phyloP scores from a whole-genome alignment of 2,329 filamentous ascomycete genomes.

The Fusarium robinianum region DNA sequence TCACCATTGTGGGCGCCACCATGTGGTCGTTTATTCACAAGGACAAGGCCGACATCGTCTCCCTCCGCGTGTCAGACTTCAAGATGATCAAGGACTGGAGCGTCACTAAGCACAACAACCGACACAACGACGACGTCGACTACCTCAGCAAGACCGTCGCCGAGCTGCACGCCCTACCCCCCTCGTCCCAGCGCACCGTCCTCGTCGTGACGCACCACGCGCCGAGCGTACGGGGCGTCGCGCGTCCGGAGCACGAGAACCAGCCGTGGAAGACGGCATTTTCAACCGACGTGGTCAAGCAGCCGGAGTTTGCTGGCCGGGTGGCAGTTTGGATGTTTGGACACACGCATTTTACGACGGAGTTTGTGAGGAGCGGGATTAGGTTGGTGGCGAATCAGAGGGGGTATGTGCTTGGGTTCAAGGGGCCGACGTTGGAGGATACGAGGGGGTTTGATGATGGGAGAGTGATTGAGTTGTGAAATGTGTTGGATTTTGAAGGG shows the following conservation, averaged over 20 bases:
- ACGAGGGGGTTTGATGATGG: slow-evolving; percentile 32
- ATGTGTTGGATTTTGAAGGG: no score
- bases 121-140: slow-evolving; percentile 51
- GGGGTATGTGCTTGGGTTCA: slow-evolving; percentile 44
- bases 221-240: slow-evolving; percentile 54
- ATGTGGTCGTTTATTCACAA: slow-evolving; percentile 58
- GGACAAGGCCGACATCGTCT: slow-evolving; percentile 45
- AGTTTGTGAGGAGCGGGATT: slow-evolving; percentile 41
- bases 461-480: slow-evolving; percentile 32
- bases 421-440: slow-evolving; percentile 31
- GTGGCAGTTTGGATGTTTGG: slow-evolving; percentile 51
- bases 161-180: slow-evolving; percentile 22
- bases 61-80: slow-evolving; percentile 57
- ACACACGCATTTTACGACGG: slow-evolving; percentile 52
- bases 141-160: slow-evolving; percentile 54
- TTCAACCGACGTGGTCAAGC: slow-evolving; percentile 51
- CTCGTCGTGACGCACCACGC: slow-evolving; percentile 63
- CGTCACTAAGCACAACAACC: slow-evolving; percentile 52
- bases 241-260: slow-evolving; percentile 52
- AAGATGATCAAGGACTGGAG: slow-evolving; percentile 57
- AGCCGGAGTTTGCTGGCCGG: slow-evolving; percentile 41
- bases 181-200: slow-evolving; percentile 35
- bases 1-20: slow-evolving; percentile 62
- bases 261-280: slow-evolving; percentile 56
- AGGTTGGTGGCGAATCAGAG: slow-evolving; percentile 52